Conservation (phyloP, 2,329 filamentous ascomycete species). For the Fusarium neocosmosporiellum region DNA sequence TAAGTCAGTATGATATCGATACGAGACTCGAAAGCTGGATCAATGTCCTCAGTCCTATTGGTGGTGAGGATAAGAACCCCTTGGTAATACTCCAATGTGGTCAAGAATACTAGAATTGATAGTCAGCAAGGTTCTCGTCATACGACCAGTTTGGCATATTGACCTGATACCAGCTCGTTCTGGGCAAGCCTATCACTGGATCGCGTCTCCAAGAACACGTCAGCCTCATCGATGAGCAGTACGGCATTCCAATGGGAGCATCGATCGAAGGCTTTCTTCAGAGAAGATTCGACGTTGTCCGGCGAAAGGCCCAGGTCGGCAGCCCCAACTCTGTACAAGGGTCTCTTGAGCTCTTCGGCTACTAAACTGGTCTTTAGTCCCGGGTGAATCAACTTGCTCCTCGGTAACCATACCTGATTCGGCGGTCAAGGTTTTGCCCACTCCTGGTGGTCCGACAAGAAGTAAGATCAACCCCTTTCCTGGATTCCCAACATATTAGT, state of each 20-base stretch:
- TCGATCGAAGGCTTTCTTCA: conserved; percentile 24
- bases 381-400: too few relatives aligned
- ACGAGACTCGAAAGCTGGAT: conserved; percentile 56
- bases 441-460: conserved; percentile 48
- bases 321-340: conserved; percentile 19
- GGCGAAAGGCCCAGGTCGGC: conserved; percentile 3
- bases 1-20: conserved; percentile 56
- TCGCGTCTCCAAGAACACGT: conserved; percentile 50
- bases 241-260: conserved; percentile 51
- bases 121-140: not conserved
- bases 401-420: conserved; percentile 36
- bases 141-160: not conserved
- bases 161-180: conserved; percentile 43
- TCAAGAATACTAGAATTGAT: conserved; percentile 30
- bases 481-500: not conserved
- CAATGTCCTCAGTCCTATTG: conserved; percentile 54
- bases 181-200: conserved; percentile 35
- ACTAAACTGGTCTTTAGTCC: conserved; percentile 14
- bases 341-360: conserved; percentile 18
- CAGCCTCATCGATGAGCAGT: conserved; percentile 52
- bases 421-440: conserved; percentile 54
- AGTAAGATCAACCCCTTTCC: conserved; percentile 48
- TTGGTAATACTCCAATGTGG: conserved; percentile 49
- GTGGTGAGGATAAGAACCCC: conserved; percentile 55
- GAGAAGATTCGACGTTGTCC: not conserved